Evolutionary conservation across 768 basidiomycete genomes (phyloP).

Genomic region (Rhodotorula graminis): DNA sequence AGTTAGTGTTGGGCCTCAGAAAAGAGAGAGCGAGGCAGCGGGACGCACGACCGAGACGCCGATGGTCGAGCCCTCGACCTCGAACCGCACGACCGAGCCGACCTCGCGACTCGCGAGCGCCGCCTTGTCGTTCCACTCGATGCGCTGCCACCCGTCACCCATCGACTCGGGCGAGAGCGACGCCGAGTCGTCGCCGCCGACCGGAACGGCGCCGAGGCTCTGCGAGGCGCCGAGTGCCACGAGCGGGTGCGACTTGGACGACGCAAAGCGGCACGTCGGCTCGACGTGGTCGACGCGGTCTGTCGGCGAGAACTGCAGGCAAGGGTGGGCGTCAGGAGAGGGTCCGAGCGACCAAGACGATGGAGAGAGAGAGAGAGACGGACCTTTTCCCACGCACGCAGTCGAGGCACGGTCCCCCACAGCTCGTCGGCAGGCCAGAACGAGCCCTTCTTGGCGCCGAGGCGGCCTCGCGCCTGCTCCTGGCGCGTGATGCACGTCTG

Average conservation of each 20-base stretch:
- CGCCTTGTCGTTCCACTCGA: conserved; percentile 26
- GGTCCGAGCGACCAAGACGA: too few species aligned
- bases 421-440: conserved; percentile 7
- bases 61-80: background rate
- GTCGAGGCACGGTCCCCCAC: background rate
- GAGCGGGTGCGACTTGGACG: conserved; percentile 2
- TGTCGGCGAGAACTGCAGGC: background rate
- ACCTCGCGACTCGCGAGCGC: background rate
- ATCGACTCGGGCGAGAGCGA: background rate
- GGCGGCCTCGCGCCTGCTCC: background rate
- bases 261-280: conserved; percentile 9
- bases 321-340: too few species aligned
- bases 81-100: background rate
- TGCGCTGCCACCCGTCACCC: background rate
- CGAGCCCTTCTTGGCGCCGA: background rate
- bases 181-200: too few species aligned
- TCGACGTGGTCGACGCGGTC: background rate
- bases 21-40: too few species aligned
- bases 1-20: too few species aligned
- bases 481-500: conserved; percentile 17
- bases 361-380: background rate
- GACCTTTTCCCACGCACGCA: conserved; percentile 7
- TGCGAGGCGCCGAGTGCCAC: background rate
- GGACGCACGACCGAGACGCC: conserved; percentile 9
- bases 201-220: background rate